These are phyloP conservation scores for Patellifolia procumbens DNA, from an alignment of 179 eudicot species.

Conservation along the genomic window DNA sequence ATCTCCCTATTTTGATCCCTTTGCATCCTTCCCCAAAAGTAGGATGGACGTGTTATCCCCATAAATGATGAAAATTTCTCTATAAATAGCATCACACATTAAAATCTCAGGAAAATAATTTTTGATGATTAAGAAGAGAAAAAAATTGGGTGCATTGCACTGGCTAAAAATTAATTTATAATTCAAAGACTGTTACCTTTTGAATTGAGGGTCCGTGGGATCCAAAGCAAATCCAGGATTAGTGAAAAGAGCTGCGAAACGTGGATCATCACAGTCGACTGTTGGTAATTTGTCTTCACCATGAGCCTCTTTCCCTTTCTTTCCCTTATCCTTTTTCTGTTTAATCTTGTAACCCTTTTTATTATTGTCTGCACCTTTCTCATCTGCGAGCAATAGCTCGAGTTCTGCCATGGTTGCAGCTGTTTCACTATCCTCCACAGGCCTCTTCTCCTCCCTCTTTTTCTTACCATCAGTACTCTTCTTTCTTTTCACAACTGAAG, in stretches of 20 bases:
- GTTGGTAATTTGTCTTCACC: constrained; percentile 70
- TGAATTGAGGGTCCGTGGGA: constrained; percentile 93
- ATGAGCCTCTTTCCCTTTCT: constrained; percentile 54
- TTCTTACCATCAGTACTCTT: constrained; percentile 32
- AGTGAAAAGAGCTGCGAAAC: constrained; percentile 64
- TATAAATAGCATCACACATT: too few species aligned
- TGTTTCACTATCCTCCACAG: constrained; percentile 45
- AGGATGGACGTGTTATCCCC: too few species aligned
- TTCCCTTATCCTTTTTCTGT: constrained; percentile 63
- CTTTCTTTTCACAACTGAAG: constrained; percentile 36
- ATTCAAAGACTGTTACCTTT: constrained; percentile 49
- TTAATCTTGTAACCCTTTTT: constrained; percentile 79
- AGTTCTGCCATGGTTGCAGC: constrained; percentile 82
- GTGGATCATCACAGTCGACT: constrained; percentile 64
- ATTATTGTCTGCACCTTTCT: constrained; percentile 46
- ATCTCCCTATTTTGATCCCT: too few species aligned
- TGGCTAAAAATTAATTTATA: too few species aligned
- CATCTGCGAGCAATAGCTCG: constrained; percentile 79
- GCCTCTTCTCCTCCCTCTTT: constrained; percentile 32
- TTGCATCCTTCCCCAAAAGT: too few species aligned
- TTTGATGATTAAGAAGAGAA: too few species aligned
- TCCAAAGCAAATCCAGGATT: constrained; percentile 74
- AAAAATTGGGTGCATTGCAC: too few species aligned
- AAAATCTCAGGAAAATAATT: too few species aligned
- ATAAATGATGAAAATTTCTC: too few species aligned